These are phyloP conservation scores for Arthrobotrys megalospora DNA, from an alignment of 2,329 filamentous ascomycete species.

Conservation along the genomic window DNA sequence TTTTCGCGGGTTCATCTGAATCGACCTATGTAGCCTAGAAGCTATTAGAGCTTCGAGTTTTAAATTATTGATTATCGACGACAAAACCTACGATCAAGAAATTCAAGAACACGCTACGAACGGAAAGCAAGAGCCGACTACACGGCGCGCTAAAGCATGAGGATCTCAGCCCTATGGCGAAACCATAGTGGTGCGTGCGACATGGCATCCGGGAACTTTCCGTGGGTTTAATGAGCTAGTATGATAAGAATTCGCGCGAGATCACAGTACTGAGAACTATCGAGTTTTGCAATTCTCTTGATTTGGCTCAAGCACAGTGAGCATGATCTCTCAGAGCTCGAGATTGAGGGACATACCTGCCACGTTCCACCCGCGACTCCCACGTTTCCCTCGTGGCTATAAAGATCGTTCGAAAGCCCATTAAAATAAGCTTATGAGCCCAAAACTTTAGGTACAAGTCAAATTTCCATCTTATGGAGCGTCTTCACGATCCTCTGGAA, in stretches of 20 bases:
- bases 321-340: conserved; percentile 43
- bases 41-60: too few species aligned
- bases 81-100: too few species aligned
- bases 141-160: conserved; percentile 1
- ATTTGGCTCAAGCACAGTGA: conserved; percentile 23
- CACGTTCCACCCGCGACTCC: neutral
- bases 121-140: too few species aligned
- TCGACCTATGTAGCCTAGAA: too few species aligned
- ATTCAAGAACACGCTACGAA: too few species aligned
- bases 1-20: too few species aligned
- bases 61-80: too few species aligned
- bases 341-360: conserved; percentile 51
- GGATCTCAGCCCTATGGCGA: conserved; percentile 6
- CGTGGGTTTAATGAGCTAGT: neutral
- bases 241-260: conserved; percentile 29
- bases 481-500: neutral
- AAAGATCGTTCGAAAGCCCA: neutral
- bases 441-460: neutral
- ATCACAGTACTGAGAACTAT: conserved; percentile 15
- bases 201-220: neutral
- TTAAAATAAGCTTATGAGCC: conserved; percentile 9
- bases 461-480: neutral
- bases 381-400: conserved; percentile 23
- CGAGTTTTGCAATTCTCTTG: conserved; percentile 13
- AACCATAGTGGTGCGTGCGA: too few species aligned